Evolutionary conservation across 805 yeast species (phyloP).

Genomic region (Hanseniaspora vineae): DNA sequence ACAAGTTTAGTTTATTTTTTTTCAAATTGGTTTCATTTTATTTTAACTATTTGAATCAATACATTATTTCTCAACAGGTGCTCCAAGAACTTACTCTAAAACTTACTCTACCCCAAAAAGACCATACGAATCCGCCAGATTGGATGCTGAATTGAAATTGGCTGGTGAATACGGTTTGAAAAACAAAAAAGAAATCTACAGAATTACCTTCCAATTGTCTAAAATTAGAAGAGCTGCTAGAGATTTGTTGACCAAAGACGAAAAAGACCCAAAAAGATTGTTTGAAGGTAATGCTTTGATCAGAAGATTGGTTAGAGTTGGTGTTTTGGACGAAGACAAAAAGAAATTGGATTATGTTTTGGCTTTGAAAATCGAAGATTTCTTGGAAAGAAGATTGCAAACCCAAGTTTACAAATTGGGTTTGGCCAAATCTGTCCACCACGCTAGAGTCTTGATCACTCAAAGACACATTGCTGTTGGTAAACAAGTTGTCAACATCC

Average conservation of each 20-base stretch:
- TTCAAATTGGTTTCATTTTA: not conserved
- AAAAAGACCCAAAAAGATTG: constrained; percentile 99
- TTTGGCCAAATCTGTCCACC: constrained; percentile 98
- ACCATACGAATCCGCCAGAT: constrained; percentile 98
- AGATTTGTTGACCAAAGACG: constrained; percentile 98
- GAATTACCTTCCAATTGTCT: constrained; percentile 98
- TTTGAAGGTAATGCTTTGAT: constrained; percentile 99
- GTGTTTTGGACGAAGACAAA: constrained; percentile 98
- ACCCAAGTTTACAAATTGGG: constrained; percentile 99
- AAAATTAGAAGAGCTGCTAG: constrained; percentile 99
- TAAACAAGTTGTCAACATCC: constrained; percentile 96
- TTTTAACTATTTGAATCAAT: constrained; percentile 1
- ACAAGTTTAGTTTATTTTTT: not conserved
- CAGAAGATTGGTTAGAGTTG: constrained; percentile 98
- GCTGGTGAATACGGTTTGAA: constrained; percentile 99
- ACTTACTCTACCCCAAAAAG: constrained; percentile 99
- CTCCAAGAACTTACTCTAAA: constrained; percentile 99
- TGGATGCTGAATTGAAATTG: constrained; percentile 97
- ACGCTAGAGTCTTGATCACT: constrained; percentile 96
- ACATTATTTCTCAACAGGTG: constrained; percentile 41
- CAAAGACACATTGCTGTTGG: constrained; percentile 99
- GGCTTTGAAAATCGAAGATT: constrained; percentile 96
- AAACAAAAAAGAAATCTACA: constrained; percentile 99
- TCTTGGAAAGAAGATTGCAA: constrained; percentile 99
- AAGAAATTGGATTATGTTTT: constrained; percentile 99